Evolutionary conservation across 306 rosid species (phyloP).

Genomic region (Trifolium dubium): DNA sequence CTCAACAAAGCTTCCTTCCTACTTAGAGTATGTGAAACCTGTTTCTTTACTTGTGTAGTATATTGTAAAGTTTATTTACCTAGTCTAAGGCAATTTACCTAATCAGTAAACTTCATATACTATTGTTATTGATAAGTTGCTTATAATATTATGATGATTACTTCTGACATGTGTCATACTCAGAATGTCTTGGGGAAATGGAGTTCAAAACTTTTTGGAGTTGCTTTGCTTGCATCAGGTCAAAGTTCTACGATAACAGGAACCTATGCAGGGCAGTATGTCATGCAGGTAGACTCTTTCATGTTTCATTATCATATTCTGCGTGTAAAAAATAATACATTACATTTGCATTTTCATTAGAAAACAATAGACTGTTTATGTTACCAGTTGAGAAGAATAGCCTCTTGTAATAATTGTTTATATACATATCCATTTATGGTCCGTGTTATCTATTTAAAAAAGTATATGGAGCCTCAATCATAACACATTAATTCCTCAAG

Average conservation of each 20-base stretch:
- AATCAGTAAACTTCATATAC: slow-evolving; percentile 19
- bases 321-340: background rate
- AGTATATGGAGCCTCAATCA: slow-evolving; percentile 11
- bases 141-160: slow-evolving; percentile 26
- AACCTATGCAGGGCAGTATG: slow-evolving; percentile 98
- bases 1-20: slow-evolving; percentile 92
- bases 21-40: slow-evolving; percentile 64
- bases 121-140: slow-evolving; percentile 3
- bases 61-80: slow-evolving; percentile 6
- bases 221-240: slow-evolving; percentile 96
- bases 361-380: too few species aligned
- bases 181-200: slow-evolving; percentile 97
- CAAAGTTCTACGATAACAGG: slow-evolving; percentile 99
- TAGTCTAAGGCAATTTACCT: slow-evolving; percentile 10
- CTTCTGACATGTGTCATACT: slow-evolving; percentile 16
- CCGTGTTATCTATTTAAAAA: slow-evolving; percentile 13
- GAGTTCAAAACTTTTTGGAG: slow-evolving; percentile 93
- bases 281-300: slow-evolving; percentile 81
- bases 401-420: slow-evolving; percentile 4
- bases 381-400: too few species aligned
- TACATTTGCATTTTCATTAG: background rate
- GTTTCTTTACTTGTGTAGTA: slow-evolving; percentile 26
- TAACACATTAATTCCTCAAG: slow-evolving; percentile 8
- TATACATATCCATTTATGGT: slow-evolving; percentile 23
- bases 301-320: background rate